phyloP scores from a whole-genome alignment of 768 basidiomycete species.

The Glaciozyma antarctica region DNA sequence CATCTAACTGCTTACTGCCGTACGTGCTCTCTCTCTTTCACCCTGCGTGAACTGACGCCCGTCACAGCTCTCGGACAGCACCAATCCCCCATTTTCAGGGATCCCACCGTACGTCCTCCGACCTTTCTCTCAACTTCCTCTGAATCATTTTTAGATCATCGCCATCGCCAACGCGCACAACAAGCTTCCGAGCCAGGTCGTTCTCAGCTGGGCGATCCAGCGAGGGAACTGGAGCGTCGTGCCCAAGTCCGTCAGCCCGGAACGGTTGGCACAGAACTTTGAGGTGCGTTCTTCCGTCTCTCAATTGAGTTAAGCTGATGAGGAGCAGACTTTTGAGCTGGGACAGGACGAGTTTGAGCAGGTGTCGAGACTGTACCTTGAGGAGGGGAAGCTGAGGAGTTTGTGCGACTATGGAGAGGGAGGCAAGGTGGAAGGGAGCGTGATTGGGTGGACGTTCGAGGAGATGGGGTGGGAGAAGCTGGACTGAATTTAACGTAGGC shows the following conservation, averaged over 20 bases:
- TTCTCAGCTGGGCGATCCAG: not conserved
- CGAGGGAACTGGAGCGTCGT: not conserved
- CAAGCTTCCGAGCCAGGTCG: not conserved
- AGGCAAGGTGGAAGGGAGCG: not conserved
- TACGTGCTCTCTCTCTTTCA: not conserved
- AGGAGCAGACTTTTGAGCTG: not conserved
- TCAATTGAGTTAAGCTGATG: not conserved
- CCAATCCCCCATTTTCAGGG: not conserved
- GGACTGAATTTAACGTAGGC: not conserved
- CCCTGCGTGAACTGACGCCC: not conserved
- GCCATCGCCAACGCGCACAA: not conserved
- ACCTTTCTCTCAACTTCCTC: too few species aligned
- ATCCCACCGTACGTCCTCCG: not conserved
- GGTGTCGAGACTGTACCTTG: not conserved
- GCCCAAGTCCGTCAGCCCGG: not conserved
- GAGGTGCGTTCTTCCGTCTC: not conserved
- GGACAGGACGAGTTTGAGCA: not conserved
- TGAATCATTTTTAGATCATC: not conserved
- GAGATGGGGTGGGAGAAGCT: not conserved
- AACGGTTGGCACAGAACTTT: not conserved
- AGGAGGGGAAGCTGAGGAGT: not conserved
- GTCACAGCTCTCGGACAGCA: not conserved
- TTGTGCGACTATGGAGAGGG: too few species aligned
- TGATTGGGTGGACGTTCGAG: not conserved
- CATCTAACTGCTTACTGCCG: slow-evolving; percentile 54